Evolutionary conservation across 352 stramenopile genomes (phyloP), one percentile per base, ranked within the genome.

Genomic region (Pythium folliculosum): DNA sequence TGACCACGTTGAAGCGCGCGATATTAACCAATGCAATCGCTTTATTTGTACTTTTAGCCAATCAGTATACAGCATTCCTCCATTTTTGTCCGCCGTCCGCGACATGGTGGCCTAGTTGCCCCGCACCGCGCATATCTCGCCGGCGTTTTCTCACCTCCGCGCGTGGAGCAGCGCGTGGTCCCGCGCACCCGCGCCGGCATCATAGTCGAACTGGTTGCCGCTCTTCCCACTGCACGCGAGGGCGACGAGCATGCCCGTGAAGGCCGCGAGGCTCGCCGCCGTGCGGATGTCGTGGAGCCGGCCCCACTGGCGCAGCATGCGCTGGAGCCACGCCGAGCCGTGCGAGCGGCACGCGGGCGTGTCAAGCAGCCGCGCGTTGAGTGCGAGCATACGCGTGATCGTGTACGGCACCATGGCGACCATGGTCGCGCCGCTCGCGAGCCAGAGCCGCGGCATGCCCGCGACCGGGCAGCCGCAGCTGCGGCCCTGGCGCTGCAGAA

Each of bases 301-400:
- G 0, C 74, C 80, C 85, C 85, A 93, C 1, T 77, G 63, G 30
- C 56, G 52, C 9, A 93, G 72, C 77, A 81, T 86, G 35, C 72
- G 60, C 54, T 81, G 72, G 62, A 91, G 81, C 78, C 77, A 90
- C 35, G 37, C 68, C 19, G 73, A 68, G 16, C 82, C 75, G 5
- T 77, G 64, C 21, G 74, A 68, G 30, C 76, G 60, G 59, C 78
- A 83, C 30, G 47, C 37, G 49, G 71, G 72, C 6, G 82, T 77
- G 70, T 91, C 78, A 27, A 86, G 71, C 50, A 91, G 74, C 60
- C 84, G 75, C 37, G 73, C 58, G 65, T 93, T 93, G 30, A 91
- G 66, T 48, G 71, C 70, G 19, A 93, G 72, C 82, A 93, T 91
- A 60, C 77, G 81, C 27, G 76, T 63, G 45, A 87, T 65, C 12